Percentiles rank a stretch among this genome's conserved stretches.
These are phyloP conservation scores for Gracilaria domingensis DNA, from an alignment of 23 red algal species.

Conservation along the genomic window DNA sequence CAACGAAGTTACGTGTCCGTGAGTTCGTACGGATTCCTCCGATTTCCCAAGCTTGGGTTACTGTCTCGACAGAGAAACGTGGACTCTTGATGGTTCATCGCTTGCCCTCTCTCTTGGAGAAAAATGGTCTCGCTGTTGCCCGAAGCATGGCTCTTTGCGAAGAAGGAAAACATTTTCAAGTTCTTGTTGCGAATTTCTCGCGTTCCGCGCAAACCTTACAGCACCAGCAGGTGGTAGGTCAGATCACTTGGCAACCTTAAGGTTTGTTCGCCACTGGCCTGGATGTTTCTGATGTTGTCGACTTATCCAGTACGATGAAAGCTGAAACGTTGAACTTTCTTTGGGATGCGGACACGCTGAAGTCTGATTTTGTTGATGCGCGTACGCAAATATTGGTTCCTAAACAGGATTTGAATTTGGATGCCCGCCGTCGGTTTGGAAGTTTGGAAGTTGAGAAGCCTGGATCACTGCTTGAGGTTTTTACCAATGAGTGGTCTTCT, in stretches of 20 bases:
- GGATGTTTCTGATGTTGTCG: too few species aligned
- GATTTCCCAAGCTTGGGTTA: conserved; percentile 12
- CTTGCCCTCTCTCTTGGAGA: conserved; percentile 10
- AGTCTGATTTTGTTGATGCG: too few species aligned
- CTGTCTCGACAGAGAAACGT: neutral
- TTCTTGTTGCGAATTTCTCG: conserved; percentile 33
- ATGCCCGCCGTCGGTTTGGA: too few species aligned
- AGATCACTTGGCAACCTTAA: conserved; percentile 2
- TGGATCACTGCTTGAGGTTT: too few species aligned
- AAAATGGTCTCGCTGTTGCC: neutral
- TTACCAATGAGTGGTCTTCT: too few species aligned
- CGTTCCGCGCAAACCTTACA: neutral
- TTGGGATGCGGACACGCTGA: too few species aligned
- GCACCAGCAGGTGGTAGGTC: neutral
- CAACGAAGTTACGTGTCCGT: neutral
- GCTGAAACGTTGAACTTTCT: too few species aligned
- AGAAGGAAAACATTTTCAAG: neutral
- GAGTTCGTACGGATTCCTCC: conserved; percentile 24
- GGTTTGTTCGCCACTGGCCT: neutral
- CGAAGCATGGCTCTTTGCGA: conserved; percentile 16
- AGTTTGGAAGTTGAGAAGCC: too few species aligned
- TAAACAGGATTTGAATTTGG: too few species aligned
- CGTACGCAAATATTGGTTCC: too few species aligned
- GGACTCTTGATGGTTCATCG: conserved; percentile 11
- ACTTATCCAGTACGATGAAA: too few species aligned